A percentile compares a stretch with the other conserved stretches of the same genome.
Evolutionary conservation across 148 eudicot genomes (phyloP).

Genomic region (Cornus suecica): DNA sequence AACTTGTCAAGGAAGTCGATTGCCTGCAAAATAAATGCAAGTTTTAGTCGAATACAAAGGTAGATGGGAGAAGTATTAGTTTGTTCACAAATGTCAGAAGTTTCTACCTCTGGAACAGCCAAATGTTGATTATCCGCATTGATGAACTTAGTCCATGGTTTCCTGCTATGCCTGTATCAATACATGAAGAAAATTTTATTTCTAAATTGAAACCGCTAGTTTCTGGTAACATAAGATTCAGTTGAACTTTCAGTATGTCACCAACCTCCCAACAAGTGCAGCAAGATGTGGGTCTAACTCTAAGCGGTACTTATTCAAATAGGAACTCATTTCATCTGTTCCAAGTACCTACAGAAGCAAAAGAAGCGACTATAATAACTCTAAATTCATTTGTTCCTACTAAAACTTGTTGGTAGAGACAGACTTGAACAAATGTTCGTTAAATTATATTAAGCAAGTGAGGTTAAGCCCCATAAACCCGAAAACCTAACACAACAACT

Average conservation of each 20-base stretch:
- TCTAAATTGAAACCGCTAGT: background rate
- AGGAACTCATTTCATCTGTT: conserved; percentile 73
- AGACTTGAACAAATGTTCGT: background rate
- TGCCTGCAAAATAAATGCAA: conserved; percentile 43
- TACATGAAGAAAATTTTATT: background rate
- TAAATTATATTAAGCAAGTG: background rate
- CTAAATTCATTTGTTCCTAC: background rate
- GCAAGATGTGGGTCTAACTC: conserved; percentile 81
- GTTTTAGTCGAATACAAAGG: background rate
- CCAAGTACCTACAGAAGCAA: conserved; percentile 59
- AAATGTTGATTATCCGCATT: conserved; percentile 82
- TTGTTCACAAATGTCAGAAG: background rate
- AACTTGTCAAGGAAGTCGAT: conserved; percentile 89
- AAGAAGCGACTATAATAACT: background rate
- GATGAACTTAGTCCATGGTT: conserved; percentile 84
- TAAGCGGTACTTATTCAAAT: conserved; percentile 68
- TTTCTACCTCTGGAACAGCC: conserved; percentile 79
- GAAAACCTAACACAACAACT: background rate
- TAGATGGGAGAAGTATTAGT: background rate
- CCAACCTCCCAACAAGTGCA: conserved; percentile 84
- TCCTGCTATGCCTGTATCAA: conserved; percentile 68
- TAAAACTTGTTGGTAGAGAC: background rate
- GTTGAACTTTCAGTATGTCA: background rate
- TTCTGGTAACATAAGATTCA: background rate
- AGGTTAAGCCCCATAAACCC: background rate